Evolutionary conservation across 495 filamentous ascomycete species (phyloP).

Genomic region (Hypoxylon cercidicola): DNA sequence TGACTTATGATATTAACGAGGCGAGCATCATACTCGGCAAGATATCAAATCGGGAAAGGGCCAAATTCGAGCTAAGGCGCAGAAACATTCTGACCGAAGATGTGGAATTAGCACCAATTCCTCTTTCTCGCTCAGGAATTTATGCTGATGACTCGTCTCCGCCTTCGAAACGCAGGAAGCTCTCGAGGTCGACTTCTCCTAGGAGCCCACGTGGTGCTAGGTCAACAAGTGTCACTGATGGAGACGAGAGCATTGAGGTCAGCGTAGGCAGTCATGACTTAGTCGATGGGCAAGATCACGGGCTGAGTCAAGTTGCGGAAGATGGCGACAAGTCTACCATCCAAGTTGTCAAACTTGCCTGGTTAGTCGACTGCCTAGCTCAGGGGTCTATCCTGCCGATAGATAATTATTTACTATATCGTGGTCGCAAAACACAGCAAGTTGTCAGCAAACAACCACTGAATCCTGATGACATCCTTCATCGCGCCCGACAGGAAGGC

Average conservation of each 20-base stretch:
- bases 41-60: constrained; percentile 73
- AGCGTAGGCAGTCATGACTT: not conserved
- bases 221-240: not conserved
- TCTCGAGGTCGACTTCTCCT: constrained; percentile 13
- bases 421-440: constrained; percentile 56
- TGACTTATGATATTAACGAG: constrained; percentile 79
- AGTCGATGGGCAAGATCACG: constrained; percentile 14
- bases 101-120: constrained; percentile 45
- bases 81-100: constrained; percentile 69
- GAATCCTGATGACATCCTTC: constrained; percentile 43
- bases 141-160: constrained; percentile 11
- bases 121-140: constrained; percentile 1
- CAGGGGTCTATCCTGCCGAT: constrained; percentile 64
- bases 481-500: constrained; percentile 48
- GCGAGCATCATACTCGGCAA: constrained; percentile 79
- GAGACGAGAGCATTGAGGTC: constrained; percentile 4
- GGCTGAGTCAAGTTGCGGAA: constrained; percentile 18
- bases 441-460: constrained; percentile 19
- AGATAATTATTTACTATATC: constrained; percentile 73
- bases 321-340: constrained; percentile 52
- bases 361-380: constrained; percentile 74
- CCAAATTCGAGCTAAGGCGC: constrained; percentile 78
- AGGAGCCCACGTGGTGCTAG: not conserved
- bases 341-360: constrained; percentile 77
- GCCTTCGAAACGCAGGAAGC: constrained; percentile 50